These are phyloP conservation scores for Hylodesmum podocarpum DNA, from an alignment of 306 rosid genomes.

Conservation along the genomic window DNA sequence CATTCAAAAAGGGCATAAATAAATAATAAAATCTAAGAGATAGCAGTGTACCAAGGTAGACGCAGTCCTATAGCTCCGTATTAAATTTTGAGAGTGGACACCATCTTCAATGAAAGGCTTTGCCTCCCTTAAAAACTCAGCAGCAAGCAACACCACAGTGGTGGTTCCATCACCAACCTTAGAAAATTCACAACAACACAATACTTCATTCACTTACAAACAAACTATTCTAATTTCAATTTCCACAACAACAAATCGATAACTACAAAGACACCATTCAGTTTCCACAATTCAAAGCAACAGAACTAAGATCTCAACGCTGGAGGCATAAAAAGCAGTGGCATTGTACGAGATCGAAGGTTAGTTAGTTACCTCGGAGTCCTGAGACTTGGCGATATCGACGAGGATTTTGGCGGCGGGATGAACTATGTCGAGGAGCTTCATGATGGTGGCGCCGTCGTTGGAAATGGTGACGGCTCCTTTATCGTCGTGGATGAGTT, in stretches of 20 bases:
- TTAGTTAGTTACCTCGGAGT: slow-evolving; percentile 67
- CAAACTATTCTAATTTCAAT: background rate
- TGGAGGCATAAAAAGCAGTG: background rate
- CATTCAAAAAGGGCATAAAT: background rate
- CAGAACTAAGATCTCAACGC: background rate
- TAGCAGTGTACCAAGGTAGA: slow-evolving; percentile 54
- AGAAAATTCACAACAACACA: slow-evolving; percentile 15
- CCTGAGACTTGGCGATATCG: slow-evolving; percentile 96
- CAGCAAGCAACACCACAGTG: slow-evolving; percentile 95
- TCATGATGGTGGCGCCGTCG: slow-evolving; percentile 99
- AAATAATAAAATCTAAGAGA: background rate
- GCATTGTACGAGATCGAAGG: background rate
- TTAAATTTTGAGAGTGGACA: slow-evolving; percentile 91
- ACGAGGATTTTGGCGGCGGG: slow-evolving; percentile 98
- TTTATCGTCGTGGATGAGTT: slow-evolving; percentile 91
- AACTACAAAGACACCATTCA: background rate
- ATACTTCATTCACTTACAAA: background rate
- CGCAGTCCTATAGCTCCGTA: slow-evolving; percentile 83
- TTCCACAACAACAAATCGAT: too few species aligned
- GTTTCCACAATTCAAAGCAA: background rate
- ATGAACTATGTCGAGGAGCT: slow-evolving; percentile 87
- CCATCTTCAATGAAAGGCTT: slow-evolving; percentile 97
- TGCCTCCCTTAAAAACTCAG: slow-evolving; percentile 91
- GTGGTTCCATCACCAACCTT: slow-evolving; percentile 99
- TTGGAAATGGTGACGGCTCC: slow-evolving; percentile 92